Percentiles rank a stretch among this genome's conserved stretches.
phyloP scores from a whole-genome alignment of 345 rosid species.

The Eucalyptus cloeziana region DNA sequence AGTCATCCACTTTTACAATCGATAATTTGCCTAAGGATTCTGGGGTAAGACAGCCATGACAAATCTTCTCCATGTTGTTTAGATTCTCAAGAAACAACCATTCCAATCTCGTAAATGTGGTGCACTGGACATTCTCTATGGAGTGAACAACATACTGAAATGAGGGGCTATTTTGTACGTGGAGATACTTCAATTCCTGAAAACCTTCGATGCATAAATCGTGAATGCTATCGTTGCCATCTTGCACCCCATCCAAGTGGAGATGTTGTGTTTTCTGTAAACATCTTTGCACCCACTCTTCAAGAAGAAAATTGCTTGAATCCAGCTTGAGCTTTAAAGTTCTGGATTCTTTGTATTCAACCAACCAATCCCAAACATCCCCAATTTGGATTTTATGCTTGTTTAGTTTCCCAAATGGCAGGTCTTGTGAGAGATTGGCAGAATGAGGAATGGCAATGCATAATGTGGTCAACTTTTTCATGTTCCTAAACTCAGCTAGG shows the following conservation, averaged over 20 bases:
- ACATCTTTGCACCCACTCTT: no score
- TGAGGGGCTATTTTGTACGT: no score
- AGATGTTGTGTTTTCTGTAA: fast-evolving
- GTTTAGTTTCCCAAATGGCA: no score
- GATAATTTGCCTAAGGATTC: no score
- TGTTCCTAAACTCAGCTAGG: background rate
- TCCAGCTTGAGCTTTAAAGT: no score
- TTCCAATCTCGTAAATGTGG: fast-evolving
- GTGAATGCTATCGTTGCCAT: fast-evolving
- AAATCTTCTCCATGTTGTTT: no score
- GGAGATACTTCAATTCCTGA: no score
- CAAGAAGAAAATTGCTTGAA: fast-evolving
- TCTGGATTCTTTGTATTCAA: fast-evolving
- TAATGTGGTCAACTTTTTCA: background rate
- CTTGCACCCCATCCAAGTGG: fast-evolving
- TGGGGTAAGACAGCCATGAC: fast-evolving
- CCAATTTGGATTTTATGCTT: no score
- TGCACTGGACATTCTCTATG: fast-evolving
- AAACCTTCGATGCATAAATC: fast-evolving
- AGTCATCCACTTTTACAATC: no score
- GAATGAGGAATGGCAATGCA: background rate
- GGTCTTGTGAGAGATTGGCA: fast-evolving
- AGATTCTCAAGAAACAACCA: no score
- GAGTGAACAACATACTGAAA: no score
- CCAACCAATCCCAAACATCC: fast-evolving